A percentile compares a stretch with the other conserved stretches of the same genome.
Conservation (phyloP, 257 asterid species). For the Solanum raphanifolium region DNA sequence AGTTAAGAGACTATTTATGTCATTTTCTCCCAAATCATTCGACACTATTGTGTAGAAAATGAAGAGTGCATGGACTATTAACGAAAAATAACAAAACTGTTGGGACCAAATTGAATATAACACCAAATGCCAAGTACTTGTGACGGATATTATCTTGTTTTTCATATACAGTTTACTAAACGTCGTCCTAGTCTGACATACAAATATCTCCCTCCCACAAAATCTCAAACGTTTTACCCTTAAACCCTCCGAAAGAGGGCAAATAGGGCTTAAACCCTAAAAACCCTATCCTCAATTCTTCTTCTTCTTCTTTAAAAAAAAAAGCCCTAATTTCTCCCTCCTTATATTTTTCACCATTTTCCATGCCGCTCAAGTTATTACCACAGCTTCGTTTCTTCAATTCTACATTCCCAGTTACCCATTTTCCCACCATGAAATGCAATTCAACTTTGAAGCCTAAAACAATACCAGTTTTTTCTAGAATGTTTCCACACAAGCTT, state of each 20-base stretch:
- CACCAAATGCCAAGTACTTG: not conserved
- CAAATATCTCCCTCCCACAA: not conserved
- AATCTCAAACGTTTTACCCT: not conserved
- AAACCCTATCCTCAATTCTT: conserved; percentile 4
- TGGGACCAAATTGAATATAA: not conserved
- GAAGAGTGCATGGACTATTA: not conserved
- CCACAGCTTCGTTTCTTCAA: conserved; percentile 28
- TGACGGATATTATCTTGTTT: not conserved
- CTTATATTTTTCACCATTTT: not conserved
- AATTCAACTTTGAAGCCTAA: conserved; percentile 2
- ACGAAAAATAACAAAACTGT: not conserved
- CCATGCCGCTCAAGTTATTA: conserved; percentile 47
- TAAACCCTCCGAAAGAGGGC: not conserved
- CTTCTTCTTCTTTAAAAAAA: not conserved
- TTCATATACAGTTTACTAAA: not conserved
- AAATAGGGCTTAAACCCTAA: conserved; percentile 46
- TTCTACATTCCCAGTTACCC: conserved; percentile 9
- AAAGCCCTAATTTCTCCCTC: conserved; percentile 9
- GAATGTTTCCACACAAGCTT: conserved; percentile 54
- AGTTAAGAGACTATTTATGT: too few relatives aligned
- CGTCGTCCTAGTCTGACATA: not conserved
- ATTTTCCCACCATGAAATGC: conserved; percentile 18
- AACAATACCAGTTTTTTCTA: conserved; percentile 40
- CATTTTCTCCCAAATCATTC: not conserved
- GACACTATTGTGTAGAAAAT: not conserved